phyloP scores from a whole-genome alignment of 2,329 filamentous ascomycete genomes.

The Bimuria novae-zelandiae region DNA sequence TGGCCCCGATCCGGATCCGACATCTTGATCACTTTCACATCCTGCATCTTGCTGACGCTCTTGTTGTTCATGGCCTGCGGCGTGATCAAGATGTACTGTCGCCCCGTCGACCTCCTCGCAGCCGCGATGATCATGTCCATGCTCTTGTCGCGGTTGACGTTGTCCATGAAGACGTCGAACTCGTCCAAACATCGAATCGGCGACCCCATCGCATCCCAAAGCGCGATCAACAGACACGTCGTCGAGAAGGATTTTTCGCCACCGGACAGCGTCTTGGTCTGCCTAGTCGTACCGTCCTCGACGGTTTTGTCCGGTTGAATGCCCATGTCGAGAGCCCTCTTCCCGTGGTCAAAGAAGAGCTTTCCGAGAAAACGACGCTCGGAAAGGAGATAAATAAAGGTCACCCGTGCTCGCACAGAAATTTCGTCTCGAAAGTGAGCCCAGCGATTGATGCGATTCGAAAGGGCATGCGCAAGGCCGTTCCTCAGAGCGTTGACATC shows the following conservation, averaged over 20 bases:
- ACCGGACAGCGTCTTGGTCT: conserved; percentile 90
- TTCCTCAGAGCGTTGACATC: conserved; percentile 22
- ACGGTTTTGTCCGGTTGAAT: conserved; percentile 73
- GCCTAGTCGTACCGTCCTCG: conserved; percentile 71
- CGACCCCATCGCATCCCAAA: conserved; percentile 98
- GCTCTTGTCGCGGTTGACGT: conserved; percentile 88
- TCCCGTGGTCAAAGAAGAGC: conserved; percentile 75
- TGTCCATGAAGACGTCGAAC: conserved; percentile 99
- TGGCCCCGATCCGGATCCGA: conserved; percentile 58
- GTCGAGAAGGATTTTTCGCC: conserved; percentile 98
- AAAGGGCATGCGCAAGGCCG: conserved; percentile 66
- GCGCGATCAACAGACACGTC: conserved; percentile 86
- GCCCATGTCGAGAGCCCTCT: conserved; percentile 75
- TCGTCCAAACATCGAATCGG: conserved; percentile 94
- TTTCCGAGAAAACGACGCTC: conserved; percentile 87
- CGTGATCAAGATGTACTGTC: conserved; percentile 95
- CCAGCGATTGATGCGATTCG: conserved; percentile 75
- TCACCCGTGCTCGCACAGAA: conserved; percentile 80
- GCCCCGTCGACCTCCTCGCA: conserved; percentile 81
- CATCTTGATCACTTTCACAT: conserved; percentile 75
- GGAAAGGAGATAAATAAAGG: conserved; percentile 85
- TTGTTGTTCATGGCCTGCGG: conserved; percentile 74
- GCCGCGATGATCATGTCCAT: conserved; percentile 92
- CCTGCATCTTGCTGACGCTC: conserved; percentile 61
- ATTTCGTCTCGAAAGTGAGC: conserved; percentile 81